phyloP scores from a whole-genome alignment of 2,329 filamentous ascomycete species.

The Penicillium sp. region DNA sequence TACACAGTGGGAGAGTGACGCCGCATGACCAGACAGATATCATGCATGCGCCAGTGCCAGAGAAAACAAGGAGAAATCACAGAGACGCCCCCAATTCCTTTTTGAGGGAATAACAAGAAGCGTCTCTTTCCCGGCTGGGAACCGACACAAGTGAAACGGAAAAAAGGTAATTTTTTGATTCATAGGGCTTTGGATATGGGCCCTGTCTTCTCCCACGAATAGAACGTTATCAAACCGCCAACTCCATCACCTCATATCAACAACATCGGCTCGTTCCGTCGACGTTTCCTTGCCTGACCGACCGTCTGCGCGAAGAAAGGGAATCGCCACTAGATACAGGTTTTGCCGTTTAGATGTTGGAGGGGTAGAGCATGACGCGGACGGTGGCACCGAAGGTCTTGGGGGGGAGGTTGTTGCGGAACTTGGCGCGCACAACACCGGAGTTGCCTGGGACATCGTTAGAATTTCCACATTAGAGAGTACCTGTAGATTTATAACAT shows the following conservation, averaged over 20 bases:
- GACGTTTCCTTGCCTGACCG: slow-evolving; percentile 38
- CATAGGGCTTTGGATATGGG: slow-evolving; percentile 35
- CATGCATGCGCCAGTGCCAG: slow-evolving; percentile 24
- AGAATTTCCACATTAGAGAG: not conserved
- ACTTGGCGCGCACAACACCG: slow-evolving; percentile 96
- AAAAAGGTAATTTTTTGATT: slow-evolving; percentile 37
- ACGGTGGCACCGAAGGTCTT: slow-evolving; percentile 96
- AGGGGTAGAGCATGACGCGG: slow-evolving; percentile 97
- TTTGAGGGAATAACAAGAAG: slow-evolving; percentile 2
- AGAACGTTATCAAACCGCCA: slow-evolving; percentile 40
- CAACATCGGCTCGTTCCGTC: slow-evolving; percentile 38
- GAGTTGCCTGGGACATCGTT: slow-evolving; percentile 71
- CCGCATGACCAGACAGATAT: slow-evolving; percentile 28
- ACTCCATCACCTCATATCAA: slow-evolving; percentile 39
- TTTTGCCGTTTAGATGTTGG: slow-evolving; percentile 75
- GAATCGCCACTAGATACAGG: slow-evolving; percentile 37
- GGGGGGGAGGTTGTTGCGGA: slow-evolving; percentile 91
- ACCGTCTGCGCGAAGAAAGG: slow-evolving; percentile 38
- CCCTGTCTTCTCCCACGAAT: slow-evolving; percentile 41
- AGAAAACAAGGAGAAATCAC: slow-evolving; percentile 20
- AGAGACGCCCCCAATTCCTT: slow-evolving; percentile 3
- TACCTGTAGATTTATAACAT: slow-evolving; percentile 39
- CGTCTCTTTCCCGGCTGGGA: slow-evolving; percentile 24
- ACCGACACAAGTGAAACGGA: slow-evolving; percentile 29
- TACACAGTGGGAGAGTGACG: slow-evolving; percentile 34